Conservation (phyloP, 768 basidiomycete species). For the Pulveroboletus sp. region DNA sequence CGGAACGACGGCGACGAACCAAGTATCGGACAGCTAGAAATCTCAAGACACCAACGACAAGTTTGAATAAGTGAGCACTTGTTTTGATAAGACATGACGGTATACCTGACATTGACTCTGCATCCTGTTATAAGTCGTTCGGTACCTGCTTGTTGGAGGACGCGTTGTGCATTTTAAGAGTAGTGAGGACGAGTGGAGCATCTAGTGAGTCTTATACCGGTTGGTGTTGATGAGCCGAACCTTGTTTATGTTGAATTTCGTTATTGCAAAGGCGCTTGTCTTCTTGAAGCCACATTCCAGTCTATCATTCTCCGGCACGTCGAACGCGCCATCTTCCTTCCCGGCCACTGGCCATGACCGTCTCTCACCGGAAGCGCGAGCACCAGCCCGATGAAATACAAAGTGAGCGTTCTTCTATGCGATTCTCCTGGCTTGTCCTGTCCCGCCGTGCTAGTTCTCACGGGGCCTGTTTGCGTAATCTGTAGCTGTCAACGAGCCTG, state of each 20-base stretch:
- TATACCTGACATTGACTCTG: background rate
- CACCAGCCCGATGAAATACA: constrained; percentile 63
- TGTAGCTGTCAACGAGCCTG: constrained; percentile 75
- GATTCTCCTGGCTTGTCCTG: background rate
- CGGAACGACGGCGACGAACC: background rate
- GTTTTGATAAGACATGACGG: background rate
- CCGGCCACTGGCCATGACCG: constrained; percentile 44
- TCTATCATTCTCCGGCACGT: background rate
- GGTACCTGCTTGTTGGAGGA: background rate
- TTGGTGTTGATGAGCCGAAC: background rate
- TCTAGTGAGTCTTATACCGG: background rate
- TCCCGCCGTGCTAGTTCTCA: constrained; percentile 25
- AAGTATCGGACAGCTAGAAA: background rate
- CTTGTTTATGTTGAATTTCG: background rate
- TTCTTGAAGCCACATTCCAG: background rate
- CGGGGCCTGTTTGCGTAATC: constrained; percentile 28
- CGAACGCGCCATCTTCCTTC: background rate
- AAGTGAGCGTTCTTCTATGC: constrained; percentile 39
- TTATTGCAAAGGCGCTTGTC: too few species aligned
- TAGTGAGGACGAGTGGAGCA: background rate
- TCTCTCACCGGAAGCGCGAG: constrained; percentile 65
- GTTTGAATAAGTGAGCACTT: background rate
- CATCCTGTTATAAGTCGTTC: too few species aligned
- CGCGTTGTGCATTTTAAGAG: background rate
- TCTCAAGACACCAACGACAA: background rate